These are phyloP conservation scores for Lizonia empirigonia DNA, from an alignment of 2,329 filamentous ascomycete genomes.

Conservation along the genomic window DNA sequence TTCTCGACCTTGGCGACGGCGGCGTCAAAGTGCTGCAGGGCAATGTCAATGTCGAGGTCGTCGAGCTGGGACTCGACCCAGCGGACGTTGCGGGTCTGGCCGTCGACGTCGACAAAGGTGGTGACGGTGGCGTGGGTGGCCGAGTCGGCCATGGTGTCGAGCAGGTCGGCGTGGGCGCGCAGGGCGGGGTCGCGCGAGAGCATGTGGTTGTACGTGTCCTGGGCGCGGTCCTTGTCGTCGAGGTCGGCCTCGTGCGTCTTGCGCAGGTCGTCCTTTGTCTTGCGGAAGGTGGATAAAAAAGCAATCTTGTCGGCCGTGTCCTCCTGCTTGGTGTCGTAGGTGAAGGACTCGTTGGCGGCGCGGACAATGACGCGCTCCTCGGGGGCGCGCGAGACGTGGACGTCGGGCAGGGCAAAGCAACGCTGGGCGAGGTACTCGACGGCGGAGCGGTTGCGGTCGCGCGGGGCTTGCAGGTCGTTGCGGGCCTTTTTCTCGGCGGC, in stretches of 20 bases:
- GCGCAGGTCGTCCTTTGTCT: conserved; percentile 88
- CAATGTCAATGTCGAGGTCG: conserved; percentile 93
- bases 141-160: conserved; percentile 71
- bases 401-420: conserved; percentile 92
- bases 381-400: conserved; percentile 85
- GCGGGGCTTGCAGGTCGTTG: conserved; percentile 64
- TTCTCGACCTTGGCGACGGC: conserved; percentile 86
- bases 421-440: conserved; percentile 86
- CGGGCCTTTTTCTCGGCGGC: conserved; percentile 95
- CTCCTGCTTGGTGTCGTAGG: conserved; percentile 86
- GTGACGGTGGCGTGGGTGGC: conserved; percentile 72
- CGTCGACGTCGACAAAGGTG: conserved; percentile 92
- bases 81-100: conserved; percentile 92
- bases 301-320: conserved; percentile 79
- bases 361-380: conserved; percentile 76
- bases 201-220: conserved; percentile 86
- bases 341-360: conserved; percentile 88
- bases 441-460: conserved; percentile 48
- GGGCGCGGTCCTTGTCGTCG: conserved; percentile 81
- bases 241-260: conserved; percentile 85
- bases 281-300: conserved; percentile 86
- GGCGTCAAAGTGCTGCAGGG: conserved; percentile 84
- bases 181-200: conserved; percentile 77
- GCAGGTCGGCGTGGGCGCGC: conserved; percentile 77
- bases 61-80: conserved; percentile 97